Evolutionary conservation across 371 early-diverging fungal genomes (phyloP), one percentile per base, ranked within the genome.

Genomic region (Lichtheimia ornata): DNA sequence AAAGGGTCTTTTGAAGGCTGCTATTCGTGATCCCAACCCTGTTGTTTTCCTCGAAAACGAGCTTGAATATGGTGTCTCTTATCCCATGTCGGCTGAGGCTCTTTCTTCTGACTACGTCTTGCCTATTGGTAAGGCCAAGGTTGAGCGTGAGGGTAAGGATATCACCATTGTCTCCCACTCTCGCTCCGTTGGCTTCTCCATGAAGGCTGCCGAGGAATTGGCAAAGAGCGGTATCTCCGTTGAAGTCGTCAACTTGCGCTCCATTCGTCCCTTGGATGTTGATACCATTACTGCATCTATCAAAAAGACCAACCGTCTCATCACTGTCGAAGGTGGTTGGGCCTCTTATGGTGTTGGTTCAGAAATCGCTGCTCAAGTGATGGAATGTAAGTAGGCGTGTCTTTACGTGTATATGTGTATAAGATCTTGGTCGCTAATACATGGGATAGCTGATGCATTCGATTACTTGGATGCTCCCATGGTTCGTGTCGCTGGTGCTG

Each of bases 21-120:
- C 99, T 25, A 98, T 99, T 64, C 90, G 99, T 67, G 99, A 99
- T 71, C 94, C 96, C 49, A 98, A 99, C 88, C 99, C 99, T 13
- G 99, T 99, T 59, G 92, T 97, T 57, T 86, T 98, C 41, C 82
- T 99, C 53, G 99, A 99, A 81, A 99, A 97, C 87, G 99, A 99
- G 84, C 83, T 98, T 64, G 91, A 99, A 90, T 99, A 99, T 75
- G 96, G 97, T 67, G 74, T 84, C 53, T 84, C 88, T 56, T 97
- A 96, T 83, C 89, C 91, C 54, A 86, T 94, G 69, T 86, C 89
- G 54, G 86, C 90, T 59, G 94, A 89, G 65, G 92, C 91, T 15
- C 72, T 93, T 67, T 84, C 86, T 68, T 78, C 83, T 58, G 97
- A 98, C 75, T 97, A 96, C 79, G 90, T 96, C 2, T 50, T 97